These are phyloP conservation scores for Ophiostoma piceae DNA, from an alignment of 2,329 filamentous ascomycete species.

Conservation along the genomic window DNA sequence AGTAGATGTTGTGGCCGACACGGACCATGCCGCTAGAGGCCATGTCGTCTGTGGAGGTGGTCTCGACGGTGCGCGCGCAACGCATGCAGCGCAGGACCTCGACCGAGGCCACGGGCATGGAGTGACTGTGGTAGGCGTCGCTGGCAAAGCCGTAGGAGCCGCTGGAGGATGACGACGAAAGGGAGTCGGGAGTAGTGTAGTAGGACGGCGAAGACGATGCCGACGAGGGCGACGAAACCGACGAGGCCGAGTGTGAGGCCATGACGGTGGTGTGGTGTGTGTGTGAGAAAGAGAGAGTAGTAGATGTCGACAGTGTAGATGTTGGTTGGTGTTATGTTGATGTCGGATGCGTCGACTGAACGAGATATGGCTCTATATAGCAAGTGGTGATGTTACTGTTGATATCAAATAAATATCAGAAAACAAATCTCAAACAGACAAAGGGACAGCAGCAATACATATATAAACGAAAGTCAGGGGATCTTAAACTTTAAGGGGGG, in stretches of 20 bases:
- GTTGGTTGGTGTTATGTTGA: neutral
- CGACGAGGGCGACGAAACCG: slow-evolving; percentile 33
- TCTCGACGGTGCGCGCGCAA: slow-evolving; percentile 55
- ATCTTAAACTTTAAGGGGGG: slow-evolving; percentile 3
- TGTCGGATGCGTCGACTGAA: neutral
- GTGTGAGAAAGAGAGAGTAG: neutral
- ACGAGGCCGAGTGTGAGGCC: slow-evolving; percentile 14
- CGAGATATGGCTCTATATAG: neutral
- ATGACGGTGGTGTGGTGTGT: neutral
- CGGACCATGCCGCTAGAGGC: slow-evolving; percentile 57
- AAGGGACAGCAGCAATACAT: slow-evolving; percentile 1
- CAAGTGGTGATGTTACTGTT: neutral
- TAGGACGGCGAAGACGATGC: slow-evolving; percentile 37
- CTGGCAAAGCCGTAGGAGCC: slow-evolving; percentile 29
- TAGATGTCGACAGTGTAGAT: neutral
- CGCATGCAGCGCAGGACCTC: slow-evolving; percentile 59
- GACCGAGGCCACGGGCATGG: slow-evolving; percentile 49
- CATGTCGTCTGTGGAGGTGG: slow-evolving; percentile 56
- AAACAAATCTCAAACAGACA: neutral
- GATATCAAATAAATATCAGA: neutral
- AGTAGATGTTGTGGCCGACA: slow-evolving; percentile 61
- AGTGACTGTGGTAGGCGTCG: slow-evolving; percentile 35
- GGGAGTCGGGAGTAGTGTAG: slow-evolving; percentile 38
- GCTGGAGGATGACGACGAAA: slow-evolving; percentile 36
- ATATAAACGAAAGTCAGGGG: slow-evolving; percentile 7